These are phyloP conservation scores for Striga hermonthica DNA, from an alignment of 305 asterid genomes.

Conservation along the genomic window DNA sequence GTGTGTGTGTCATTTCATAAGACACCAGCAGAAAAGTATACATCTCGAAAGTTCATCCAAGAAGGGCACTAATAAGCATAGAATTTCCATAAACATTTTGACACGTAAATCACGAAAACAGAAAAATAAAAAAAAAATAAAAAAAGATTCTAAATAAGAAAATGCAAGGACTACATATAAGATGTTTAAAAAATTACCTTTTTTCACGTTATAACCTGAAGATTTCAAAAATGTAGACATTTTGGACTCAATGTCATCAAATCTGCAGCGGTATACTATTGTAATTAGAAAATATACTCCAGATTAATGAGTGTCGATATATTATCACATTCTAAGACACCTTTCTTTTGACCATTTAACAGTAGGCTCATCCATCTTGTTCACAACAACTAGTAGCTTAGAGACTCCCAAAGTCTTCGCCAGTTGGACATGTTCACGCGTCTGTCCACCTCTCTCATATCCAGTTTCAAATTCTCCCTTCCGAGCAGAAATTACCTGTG, in stretches of 20 bases:
- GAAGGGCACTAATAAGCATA: too few relatives aligned
- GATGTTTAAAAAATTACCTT: constrained; percentile 50
- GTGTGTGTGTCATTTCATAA: too few relatives aligned
- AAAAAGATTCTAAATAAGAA: neutral
- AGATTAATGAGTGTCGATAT: constrained; percentile 6
- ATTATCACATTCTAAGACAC: constrained; percentile 33
- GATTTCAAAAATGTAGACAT: constrained; percentile 66
- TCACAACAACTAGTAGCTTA: constrained; percentile 86
- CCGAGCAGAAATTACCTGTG: constrained; percentile 90
- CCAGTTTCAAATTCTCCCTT: constrained; percentile 98
- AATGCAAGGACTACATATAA: constrained; percentile 17
- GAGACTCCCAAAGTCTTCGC: constrained; percentile 96
- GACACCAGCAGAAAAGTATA: too few relatives aligned
- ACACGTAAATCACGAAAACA: too few relatives aligned
- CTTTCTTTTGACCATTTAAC: constrained; percentile 96
- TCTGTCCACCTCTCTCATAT: constrained; percentile 98
- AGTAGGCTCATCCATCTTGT: constrained; percentile 98
- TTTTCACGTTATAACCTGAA: constrained; percentile 88
- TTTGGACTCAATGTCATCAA: constrained; percentile 82
- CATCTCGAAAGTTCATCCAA: too few relatives aligned
- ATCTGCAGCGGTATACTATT: constrained; percentile 45
- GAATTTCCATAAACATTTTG: too few relatives aligned
- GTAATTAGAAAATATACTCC: constrained; percentile 17
- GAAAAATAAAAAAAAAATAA: neutral
- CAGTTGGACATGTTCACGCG: constrained; percentile 97